Evolutionary conservation across 2,329 filamentous ascomycete genomes (phyloP).

Genomic region (Aureobasidium sp.): DNA sequence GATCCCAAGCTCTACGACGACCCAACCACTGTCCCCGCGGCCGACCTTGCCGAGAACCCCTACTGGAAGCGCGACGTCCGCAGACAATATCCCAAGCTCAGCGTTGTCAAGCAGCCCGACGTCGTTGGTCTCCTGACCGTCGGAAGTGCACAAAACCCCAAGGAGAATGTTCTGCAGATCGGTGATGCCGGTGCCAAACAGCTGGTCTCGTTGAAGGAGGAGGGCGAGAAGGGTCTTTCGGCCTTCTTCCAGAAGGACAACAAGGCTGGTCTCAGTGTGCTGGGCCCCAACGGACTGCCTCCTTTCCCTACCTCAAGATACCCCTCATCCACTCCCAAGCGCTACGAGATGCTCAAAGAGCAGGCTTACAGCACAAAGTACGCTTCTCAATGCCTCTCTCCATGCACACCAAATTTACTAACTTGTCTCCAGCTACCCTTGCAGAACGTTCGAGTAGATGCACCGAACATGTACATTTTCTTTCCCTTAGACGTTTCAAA

Average conservation of each 20-base stretch:
- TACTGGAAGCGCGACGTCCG: conserved; percentile 94
- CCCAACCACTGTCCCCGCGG: conserved; percentile 73
- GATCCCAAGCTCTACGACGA: conserved; percentile 69
- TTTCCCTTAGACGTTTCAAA: conserved; percentile 6
- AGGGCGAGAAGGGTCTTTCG: conserved; percentile 64
- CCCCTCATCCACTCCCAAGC: conserved; percentile 48
- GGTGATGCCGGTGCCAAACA: conserved; percentile 64
- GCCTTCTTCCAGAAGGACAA: conserved; percentile 62
- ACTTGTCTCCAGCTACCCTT: conserved; percentile 33
- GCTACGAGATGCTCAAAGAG: conserved; percentile 63
- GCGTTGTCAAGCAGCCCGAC: conserved; percentile 73
- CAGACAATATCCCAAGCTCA: conserved; percentile 70
- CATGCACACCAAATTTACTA: conserved; percentile 16
- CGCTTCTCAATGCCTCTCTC: background rate
- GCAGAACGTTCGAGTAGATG: conserved; percentile 34
- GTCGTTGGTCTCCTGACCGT: conserved; percentile 76
- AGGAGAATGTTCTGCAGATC: conserved; percentile 65
- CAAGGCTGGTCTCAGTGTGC: conserved; percentile 45
- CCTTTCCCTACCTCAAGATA: conserved; percentile 71
- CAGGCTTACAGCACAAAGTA: conserved; percentile 50
- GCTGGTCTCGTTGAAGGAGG: conserved; percentile 66
- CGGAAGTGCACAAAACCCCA: conserved; percentile 71
- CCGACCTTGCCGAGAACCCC: conserved; percentile 80
- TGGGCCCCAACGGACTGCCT: conserved; percentile 72
- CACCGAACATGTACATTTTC: conserved; percentile 11